A percentile compares a stretch with the other conserved stretches of the same genome.
Evolutionary conservation across 1,284 basidiomycete species (phyloP).

Genomic region (Ganoderma leucocontextum): DNA sequence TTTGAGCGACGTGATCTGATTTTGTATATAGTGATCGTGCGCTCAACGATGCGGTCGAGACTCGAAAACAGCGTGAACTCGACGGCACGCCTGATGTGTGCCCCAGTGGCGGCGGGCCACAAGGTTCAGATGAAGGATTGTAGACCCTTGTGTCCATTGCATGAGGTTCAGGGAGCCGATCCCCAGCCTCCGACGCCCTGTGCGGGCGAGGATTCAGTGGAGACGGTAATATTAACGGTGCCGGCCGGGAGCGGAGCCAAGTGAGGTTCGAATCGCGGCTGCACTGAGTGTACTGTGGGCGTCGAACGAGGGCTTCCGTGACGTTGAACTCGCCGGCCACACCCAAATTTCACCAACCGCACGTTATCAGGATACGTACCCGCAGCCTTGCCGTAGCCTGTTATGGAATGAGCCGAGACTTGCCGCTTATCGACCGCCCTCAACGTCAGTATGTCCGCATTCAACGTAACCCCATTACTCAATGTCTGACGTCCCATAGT

Average conservation of each 20-base stretch:
- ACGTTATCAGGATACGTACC: not conserved
- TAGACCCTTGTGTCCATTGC: not conserved
- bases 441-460: not conserved
- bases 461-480: not conserved
- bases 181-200: too few relatives aligned
- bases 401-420: not conserved
- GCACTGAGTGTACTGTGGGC: too few relatives aligned
- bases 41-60: not conserved
- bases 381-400: not conserved
- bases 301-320: too few relatives aligned
- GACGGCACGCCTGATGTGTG: constrained; percentile 8
- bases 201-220: too few relatives aligned
- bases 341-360: too few relatives aligned
- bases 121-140: not conserved
- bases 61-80: not conserved
- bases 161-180: too few relatives aligned
- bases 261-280: not conserved
- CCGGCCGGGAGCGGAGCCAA: not conserved
- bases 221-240: too few relatives aligned
- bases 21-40: not conserved
- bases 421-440: not conserved
- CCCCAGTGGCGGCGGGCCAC: not conserved
- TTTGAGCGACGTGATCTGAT: not conserved
- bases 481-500: not conserved
- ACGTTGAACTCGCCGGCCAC: too few relatives aligned